A percentile compares a stretch with the other conserved stretches of the same genome.
Conservation (phyloP, 257 asterid species). For the Anisodus tanguticus region DNA sequence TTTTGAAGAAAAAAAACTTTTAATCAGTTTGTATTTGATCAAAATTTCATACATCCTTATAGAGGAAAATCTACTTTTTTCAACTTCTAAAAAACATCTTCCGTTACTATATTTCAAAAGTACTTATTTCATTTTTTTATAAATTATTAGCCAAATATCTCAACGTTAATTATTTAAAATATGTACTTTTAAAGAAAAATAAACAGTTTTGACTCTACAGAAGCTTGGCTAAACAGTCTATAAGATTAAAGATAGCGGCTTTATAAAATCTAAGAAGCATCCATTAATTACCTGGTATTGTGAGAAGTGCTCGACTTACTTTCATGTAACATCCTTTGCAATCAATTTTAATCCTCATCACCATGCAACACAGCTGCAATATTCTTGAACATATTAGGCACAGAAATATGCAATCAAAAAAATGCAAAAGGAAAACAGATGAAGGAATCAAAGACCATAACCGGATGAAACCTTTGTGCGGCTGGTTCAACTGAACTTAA, state of each 20-base stretch:
- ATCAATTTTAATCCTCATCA: constrained; percentile 36
- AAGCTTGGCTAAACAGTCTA: not conserved
- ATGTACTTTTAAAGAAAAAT: too few species aligned
- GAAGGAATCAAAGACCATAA: not conserved
- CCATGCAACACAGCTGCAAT: constrained; percentile 34
- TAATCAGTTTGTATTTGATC: not conserved
- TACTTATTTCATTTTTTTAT: too few species aligned
- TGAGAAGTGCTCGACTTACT: constrained; percentile 33
- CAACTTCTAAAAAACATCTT: too few species aligned
- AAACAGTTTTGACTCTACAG: not conserved
- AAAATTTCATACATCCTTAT: not conserved
- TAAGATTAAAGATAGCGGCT: not conserved
- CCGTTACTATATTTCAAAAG: too few species aligned
- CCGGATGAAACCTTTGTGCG: not conserved
- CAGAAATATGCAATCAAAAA: not conserved
- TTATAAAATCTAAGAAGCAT: not conserved
- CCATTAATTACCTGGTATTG: constrained; percentile 28
- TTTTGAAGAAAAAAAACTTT: too few species aligned
- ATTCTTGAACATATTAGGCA: not conserved
- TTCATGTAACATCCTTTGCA: constrained; percentile 35
- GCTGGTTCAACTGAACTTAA: not conserved
- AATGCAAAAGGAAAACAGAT: not conserved
- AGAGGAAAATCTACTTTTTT: not conserved
- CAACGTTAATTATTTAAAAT: not conserved
- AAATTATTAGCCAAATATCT: too few species aligned